A percentile compares a stretch with the other conserved stretches of the same genome.
phyloP scores from a whole-genome alignment of 148 eudicot species.

The Silene uniflora region DNA sequence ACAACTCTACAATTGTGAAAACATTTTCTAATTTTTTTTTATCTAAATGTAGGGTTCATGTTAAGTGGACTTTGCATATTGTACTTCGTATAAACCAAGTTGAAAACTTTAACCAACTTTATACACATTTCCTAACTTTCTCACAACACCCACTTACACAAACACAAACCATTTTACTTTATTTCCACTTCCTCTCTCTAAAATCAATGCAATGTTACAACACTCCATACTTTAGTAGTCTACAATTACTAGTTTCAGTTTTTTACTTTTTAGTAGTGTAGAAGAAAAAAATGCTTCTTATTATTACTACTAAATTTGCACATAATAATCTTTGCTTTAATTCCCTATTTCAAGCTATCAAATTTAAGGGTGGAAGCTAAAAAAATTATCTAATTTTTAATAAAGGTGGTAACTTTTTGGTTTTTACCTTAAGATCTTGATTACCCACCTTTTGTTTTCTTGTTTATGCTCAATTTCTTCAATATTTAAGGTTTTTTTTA shows the following conservation, averaged over 20 bases:
- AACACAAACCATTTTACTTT: neutral
- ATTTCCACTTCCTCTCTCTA: constrained; percentile 19
- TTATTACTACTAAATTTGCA: neutral
- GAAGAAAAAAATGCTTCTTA: constrained; percentile 17
- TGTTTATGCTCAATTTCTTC: constrained; percentile 1
- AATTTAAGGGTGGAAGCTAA: constrained; percentile 15
- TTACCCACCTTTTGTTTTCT: constrained; percentile 13
- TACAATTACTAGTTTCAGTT: neutral
- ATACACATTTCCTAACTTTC: constrained; percentile 3
- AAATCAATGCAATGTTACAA: constrained; percentile 27
- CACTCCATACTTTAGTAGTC: neutral
- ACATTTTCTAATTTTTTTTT: too few species aligned
- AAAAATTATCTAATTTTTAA: neutral
- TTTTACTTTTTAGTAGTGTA: neutral
- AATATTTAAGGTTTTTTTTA: neutral
- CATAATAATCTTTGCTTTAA: constrained; percentile 17
- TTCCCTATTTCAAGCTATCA: constrained; percentile 19
- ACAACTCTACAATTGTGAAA: too few species aligned
- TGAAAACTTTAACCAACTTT: constrained; percentile 9
- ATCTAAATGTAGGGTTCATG: constrained; percentile 1
- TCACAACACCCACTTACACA: neutral
- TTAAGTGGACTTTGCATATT: constrained; percentile 8
- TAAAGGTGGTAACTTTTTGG: constrained; percentile 13
- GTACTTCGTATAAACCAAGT: constrained; percentile 1
- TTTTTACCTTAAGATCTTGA: constrained; percentile 28